Evolutionary conservation across 1,284 basidiomycete species (phyloP), one percentile per base, ranked within the genome.

Genomic region (Puccinia triticina): DNA sequence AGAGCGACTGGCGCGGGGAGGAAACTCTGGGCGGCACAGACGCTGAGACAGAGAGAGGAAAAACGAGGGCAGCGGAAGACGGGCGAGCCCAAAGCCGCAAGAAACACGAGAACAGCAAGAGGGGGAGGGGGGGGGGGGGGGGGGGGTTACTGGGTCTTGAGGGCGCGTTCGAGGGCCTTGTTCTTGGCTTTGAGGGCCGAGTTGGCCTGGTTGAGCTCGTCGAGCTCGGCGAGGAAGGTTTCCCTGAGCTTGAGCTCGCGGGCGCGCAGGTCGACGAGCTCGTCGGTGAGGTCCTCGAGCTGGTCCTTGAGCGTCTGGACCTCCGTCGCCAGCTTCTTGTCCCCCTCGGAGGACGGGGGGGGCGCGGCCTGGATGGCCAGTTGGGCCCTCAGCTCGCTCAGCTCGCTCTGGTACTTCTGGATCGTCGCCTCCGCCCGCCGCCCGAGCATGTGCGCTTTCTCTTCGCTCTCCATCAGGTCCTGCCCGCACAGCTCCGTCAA

Each of bases 381-480:
- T 57, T 75, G 43, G n/a, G 46, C 48, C 11, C 57, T 57, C 3
- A 75, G 29, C 1, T 23, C 29, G 23, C 26, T 21, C 11, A 50
- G 46, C 29, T 64, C 32, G 1, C 23, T 11, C 26, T 66, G 61
- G 7, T 32, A 48, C 4, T 78, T 66, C 26, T 21, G 11, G 23
- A 53, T 53, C 18, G 23, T 18, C 0, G 3, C 18, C 48, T 78
- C 77, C 14, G 64, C 21, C 11, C 64, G 40, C 12, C 23, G n/a
- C 3, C 40, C 77, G 3, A 78, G 34, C 46, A 61, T 61, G 34
- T 53, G 23, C 26, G 77, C 46, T 40, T 69, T 66, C 34, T 78
- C 77, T 69, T 78, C 77, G 29, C 64, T 78, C 48, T 78, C 77
- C 77, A 78, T 78, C 50, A 78, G 50, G 34, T 67, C 77, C 77